A percentile compares a stretch with the other conserved stretches of the same genome.
phyloP scores from a whole-genome alignment of 2,329 filamentous ascomycete genomes.

The Colletotrichum falcatum region DNA sequence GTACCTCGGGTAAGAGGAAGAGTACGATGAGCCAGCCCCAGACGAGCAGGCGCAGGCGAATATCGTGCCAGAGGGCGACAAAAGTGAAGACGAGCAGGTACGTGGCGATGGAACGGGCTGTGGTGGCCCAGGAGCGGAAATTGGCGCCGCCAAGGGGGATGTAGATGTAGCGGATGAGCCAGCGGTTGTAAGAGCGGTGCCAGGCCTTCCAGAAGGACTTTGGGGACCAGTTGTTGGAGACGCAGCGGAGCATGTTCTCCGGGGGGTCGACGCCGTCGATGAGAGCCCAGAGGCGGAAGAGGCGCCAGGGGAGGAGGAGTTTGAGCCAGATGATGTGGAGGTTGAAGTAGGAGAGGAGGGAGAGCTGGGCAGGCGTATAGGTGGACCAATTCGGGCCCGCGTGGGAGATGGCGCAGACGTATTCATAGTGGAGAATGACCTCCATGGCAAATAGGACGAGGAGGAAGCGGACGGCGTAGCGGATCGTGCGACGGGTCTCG shows the following conservation, averaged over 20 bases:
- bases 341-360: conserved; percentile 94
- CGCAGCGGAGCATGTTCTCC: conserved; percentile 98
- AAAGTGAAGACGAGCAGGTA: conserved; percentile 93
- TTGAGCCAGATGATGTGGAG: conserved; percentile 98
- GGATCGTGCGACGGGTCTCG: conserved; percentile 75
- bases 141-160: conserved; percentile 84
- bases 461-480: conserved; percentile 86
- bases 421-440: conserved; percentile 89
- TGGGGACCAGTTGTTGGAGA: conserved; percentile 93
- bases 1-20: conserved; percentile 91
- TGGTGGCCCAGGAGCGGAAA: conserved; percentile 58
- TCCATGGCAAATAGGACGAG: conserved; percentile 90
- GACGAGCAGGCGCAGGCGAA: conserved; percentile 87
- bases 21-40: conserved; percentile 98
- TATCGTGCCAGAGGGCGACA: conserved; percentile 98
- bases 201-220: conserved; percentile 95
- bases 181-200: conserved; percentile 96
- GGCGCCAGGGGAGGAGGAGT: conserved; percentile 94
- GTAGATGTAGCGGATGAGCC: conserved; percentile 94
- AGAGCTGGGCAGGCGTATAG: conserved; percentile 89
- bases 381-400: conserved; percentile 81
- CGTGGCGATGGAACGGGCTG: conserved; percentile 74
- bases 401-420: conserved; percentile 92
- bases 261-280: conserved; percentile 93
- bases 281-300: conserved; percentile 97